Evolutionary conservation across 306 rosid genomes (phyloP), one percentile per base, ranked within the genome.

Genomic region (Hippophae tibetana): DNA sequence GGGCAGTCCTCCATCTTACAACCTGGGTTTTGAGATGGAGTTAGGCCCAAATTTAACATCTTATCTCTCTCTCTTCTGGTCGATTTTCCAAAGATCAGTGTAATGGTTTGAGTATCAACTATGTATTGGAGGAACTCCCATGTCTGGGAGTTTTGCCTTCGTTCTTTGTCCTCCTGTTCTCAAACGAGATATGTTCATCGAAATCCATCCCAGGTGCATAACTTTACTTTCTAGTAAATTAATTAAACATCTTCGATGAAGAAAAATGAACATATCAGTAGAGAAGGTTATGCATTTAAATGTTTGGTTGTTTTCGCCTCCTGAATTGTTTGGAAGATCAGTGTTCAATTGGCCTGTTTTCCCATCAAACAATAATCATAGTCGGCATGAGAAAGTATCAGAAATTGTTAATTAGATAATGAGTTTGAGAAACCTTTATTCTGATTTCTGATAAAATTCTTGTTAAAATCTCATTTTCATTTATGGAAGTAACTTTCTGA

Each of bases 201-300:
- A 31, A 4, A 31, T 18, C 23, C 23, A 31, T 31, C 38, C 38
- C 38, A 31, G 38, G 38, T 31, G 38, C 38, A 31, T 31, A 31
- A 31, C 38, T 31, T 31, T 2, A 31, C 38, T 31, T 31, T 31
- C 38, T 31, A 31, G 38, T 0, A 2, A 31, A 31, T 31, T 0
- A 2, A 31, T 31, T 0, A 2, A 31, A 31, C 5, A 58, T 64
- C 65, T 73, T 61, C 72, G 67, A 53, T 70, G 38, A 31, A 31
- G 5, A 31, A 31, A 31, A 31, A 31, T 18, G 38, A 31, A 31
- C 38, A 31, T 31, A 31, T 31, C 3, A 31, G 56, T 65, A 60
- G 66, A 69, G 62, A 64, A 85, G 79, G 75, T 70, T 76, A 89
- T 84, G 84, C 71, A 68, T 78, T 64, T 85, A 57, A 83, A 64